Percentiles rank a stretch among this genome's conserved stretches.
Evolutionary conservation across 2,329 filamentous ascomycete genomes (phyloP).

Genomic region (Fusarium penzigii): DNA sequence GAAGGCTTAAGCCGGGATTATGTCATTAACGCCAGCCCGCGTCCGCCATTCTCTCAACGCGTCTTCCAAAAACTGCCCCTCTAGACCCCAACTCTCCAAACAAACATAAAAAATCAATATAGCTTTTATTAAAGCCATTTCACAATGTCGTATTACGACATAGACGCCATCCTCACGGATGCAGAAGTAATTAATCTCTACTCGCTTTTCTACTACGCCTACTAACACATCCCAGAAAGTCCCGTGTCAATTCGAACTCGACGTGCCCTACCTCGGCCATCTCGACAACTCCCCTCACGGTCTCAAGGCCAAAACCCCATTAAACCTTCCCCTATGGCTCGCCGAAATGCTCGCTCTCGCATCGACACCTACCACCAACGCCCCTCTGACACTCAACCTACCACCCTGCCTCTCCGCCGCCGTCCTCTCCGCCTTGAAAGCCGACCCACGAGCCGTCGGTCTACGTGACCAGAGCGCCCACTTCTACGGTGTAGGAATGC

Average conservation of each 20-base stretch:
- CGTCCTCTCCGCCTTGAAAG: constrained; percentile 87
- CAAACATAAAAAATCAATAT: not conserved
- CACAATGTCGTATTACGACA: constrained; percentile 76
- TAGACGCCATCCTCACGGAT: constrained; percentile 82
- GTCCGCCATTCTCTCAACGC: not conserved
- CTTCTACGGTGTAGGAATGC: constrained; percentile 83
- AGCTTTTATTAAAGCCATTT: too few species aligned
- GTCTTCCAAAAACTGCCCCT: not conserved
- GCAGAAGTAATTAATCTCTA: constrained; percentile 61
- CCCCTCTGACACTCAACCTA: constrained; percentile 78
- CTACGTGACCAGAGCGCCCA: constrained; percentile 80
- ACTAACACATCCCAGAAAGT: constrained; percentile 68
- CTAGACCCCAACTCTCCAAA: not conserved
- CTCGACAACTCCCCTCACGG: constrained; percentile 78
- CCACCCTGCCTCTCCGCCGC: constrained; percentile 74
- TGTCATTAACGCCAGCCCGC: not conserved
- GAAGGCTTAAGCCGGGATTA: not conserved
- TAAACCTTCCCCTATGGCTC: constrained; percentile 90
- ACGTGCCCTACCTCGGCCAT: constrained; percentile 83
- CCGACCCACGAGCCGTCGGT: constrained; percentile 83
- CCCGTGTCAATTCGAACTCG: constrained; percentile 90
- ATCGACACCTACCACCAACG: constrained; percentile 48
- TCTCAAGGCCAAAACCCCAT: constrained; percentile 77
- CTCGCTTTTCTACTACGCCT: not conserved
- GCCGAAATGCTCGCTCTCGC: constrained; percentile 87